phyloP scores from a whole-genome alignment of 1,284 basidiomycete genomes.

The Microbotryum saponariae region DNA sequence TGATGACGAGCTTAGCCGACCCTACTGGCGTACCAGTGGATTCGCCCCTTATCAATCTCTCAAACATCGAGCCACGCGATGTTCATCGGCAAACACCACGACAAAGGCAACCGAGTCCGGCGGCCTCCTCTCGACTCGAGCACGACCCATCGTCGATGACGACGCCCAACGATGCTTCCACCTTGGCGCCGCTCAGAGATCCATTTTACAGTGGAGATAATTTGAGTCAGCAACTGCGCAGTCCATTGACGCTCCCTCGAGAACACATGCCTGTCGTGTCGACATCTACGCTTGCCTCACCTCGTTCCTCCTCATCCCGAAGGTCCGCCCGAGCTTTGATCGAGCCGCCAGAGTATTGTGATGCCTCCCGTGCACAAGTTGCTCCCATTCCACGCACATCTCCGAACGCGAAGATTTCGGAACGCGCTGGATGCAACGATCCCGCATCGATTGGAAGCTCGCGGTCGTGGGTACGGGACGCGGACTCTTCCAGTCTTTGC shows the following conservation, averaged over 20 bases:
- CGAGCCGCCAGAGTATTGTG: not conserved
- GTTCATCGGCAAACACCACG: not conserved
- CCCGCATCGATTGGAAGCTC: not conserved
- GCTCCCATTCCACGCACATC: not conserved
- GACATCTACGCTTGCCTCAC: no score
- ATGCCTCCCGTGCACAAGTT: not conserved
- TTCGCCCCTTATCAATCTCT: not conserved
- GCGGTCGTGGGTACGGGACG: constrained; percentile 24
- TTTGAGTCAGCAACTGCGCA: no score
- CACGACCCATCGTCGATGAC: not conserved
- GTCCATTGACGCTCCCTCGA: no score
- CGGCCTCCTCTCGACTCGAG: not conserved
- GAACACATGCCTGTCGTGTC: no score
- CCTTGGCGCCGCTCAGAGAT: no score
- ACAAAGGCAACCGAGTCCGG: not conserved
- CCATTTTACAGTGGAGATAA: no score
- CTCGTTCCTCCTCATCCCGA: no score
- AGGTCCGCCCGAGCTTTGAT: not conserved
- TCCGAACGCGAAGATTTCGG: not conserved
- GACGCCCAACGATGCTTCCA: no score
- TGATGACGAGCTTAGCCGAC: not conserved
- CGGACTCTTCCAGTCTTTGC: constrained; percentile 20
- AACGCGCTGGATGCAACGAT: not conserved
- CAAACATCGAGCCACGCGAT: not conserved
- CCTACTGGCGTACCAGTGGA: not conserved